These are phyloP conservation scores for Mikania micrantha DNA, from an alignment of 129 eudicot genomes.

Conservation along the genomic window DNA sequence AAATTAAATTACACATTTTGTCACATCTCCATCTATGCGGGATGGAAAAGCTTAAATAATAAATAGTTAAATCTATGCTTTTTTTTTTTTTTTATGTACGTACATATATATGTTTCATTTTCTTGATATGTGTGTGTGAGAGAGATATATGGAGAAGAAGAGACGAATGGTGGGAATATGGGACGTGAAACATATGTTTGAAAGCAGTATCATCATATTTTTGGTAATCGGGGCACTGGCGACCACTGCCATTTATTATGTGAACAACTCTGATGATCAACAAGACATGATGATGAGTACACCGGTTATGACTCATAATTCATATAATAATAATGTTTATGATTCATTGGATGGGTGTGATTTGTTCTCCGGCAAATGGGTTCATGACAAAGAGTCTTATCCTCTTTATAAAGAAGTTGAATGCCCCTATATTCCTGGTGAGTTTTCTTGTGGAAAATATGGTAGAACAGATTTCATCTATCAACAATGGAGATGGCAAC, in stretches of 20 bases:
- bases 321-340: background rate
- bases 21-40: background rate
- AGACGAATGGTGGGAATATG: slow-evolving; percentile 17
- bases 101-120: background rate
- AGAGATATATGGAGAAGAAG: slow-evolving; percentile 25
- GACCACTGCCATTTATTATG: slow-evolving; percentile 18
- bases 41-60: background rate
- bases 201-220: slow-evolving; percentile 22
- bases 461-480: slow-evolving; percentile 44
- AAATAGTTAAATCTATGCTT: no score
- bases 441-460: slow-evolving; percentile 46
- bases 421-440: slow-evolving; percentile 48
- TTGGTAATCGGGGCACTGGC: slow-evolving; percentile 25
- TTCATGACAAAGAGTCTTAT: slow-evolving; percentile 42
- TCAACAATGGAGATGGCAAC: slow-evolving; percentile 75
- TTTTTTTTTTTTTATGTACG: background rate
- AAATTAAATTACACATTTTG: background rate
- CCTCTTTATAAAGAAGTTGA: slow-evolving; percentile 49
- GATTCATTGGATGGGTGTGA: slow-evolving; percentile 33
- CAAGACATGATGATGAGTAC: background rate
- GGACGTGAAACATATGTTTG: slow-evolving; percentile 23
- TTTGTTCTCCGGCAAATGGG: slow-evolving; percentile 65
- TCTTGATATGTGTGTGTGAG: background rate
- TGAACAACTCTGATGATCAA: slow-evolving; percentile 5
- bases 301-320: no score